Evolutionary conservation across 1,284 basidiomycete genomes (phyloP).

Genomic region (Tremellales sp.): DNA sequence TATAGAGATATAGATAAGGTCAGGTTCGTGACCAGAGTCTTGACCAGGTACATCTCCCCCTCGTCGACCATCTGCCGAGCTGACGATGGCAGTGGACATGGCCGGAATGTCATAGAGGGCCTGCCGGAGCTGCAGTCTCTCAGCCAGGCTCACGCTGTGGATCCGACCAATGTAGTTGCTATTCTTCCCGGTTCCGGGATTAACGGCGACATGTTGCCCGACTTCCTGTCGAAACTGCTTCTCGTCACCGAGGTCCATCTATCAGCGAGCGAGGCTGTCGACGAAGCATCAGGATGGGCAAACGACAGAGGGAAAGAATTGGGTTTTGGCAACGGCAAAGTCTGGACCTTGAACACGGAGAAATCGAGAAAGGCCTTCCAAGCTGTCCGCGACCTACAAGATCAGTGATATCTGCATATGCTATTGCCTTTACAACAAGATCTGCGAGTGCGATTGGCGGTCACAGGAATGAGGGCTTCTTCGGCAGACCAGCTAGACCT

Average conservation of each 20-base stretch:
- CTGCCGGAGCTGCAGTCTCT: too few relatives aligned
- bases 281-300: background rate
- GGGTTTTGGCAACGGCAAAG: conserved; percentile 13
- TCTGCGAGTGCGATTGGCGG: too few relatives aligned
- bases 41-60: too few relatives aligned
- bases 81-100: too few relatives aligned
- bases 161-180: too few relatives aligned
- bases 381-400: conserved; percentile 3
- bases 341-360: conserved; percentile 9
- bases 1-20: too few relatives aligned
- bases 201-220: conserved; percentile 10
- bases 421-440: too few relatives aligned
- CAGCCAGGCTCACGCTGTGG: too few relatives aligned
- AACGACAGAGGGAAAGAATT: conserved; percentile 1
- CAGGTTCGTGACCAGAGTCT: too few relatives aligned
- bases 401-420: background rate
- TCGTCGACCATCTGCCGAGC: too few relatives aligned
- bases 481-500: conserved; percentile 36
- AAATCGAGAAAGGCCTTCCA: conserved; percentile 7
- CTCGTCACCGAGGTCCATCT: conserved; percentile 44
- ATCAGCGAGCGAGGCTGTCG: conserved; percentile 10
- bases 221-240: conserved; percentile 54
- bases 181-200: conserved; percentile 47
- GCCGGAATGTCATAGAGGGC: too few relatives aligned
- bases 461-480: conserved; percentile 21